Evolutionary conservation across 352 stramenopile species (phyloP), one percentile per base, ranked within the genome.

Genomic region (Phytopythium sindhum): DNA sequence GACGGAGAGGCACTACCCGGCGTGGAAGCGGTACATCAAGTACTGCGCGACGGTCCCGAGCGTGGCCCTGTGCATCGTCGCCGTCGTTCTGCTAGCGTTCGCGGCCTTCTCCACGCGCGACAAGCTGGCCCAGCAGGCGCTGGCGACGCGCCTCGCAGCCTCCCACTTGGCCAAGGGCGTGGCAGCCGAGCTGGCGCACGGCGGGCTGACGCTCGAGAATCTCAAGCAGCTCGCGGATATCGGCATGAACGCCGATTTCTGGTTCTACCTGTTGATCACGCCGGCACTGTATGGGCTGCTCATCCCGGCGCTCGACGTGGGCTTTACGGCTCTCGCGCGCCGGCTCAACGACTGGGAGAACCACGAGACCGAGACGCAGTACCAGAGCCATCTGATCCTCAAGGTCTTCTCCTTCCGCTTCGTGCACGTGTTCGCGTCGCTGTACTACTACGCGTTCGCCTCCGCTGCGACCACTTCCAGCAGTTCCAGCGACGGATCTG

Each of bases 381-480:
- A 96, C 67, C 80, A 91, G 56, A 97, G 92, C 67, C 81, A 93
- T 31, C 80, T 99, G 60, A 99, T 99, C 66, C 93, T 98, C 70
- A 99, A 99, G 79, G 97, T 98, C 1, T 98, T 99, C 70, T 90
- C 96, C 8, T 99, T 99, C 72, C 89, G 95, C 52, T 99, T 98
- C 63, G 89, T 98, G 11, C 97, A 98, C 74, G 96, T 98, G 53
- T 98, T 98, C 70, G 91, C 94, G 29, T 97, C 91, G 52, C 79
- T 98, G 19, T 98, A 98, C 70, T 99, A 98, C 78, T 98, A 98
- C 75, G 91, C 92, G 2, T 98, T 98, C 54, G 73, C 90, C 28
- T 61, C 59, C 2, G 47, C 57, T 28, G 65, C 31, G n/a, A 28
- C 67, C 21, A 9, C 56, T 1, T 61, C 56, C 42, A 50, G 17